Base-by-base conservation (phyloP, 768 basidiomycete species). In the Boletus rex-veris region DNA sequence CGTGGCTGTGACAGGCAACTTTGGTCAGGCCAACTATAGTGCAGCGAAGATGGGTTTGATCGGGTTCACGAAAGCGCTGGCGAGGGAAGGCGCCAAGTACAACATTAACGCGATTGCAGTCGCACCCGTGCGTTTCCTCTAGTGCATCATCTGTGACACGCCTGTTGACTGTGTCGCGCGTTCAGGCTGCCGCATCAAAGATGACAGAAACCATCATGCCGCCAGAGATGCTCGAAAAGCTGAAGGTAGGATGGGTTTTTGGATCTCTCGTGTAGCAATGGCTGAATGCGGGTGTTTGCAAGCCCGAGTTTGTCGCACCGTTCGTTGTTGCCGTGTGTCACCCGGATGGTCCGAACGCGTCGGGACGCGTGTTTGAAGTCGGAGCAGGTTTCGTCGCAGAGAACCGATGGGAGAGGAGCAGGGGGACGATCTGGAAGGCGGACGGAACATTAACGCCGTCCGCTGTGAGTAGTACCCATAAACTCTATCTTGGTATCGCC, bases 131-230 rank as follows among this genome's bases (percentile, higher is more conserved):
- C 18, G 87, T 72, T 14, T 12, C 42, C 9, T 33, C 4, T 10
- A 35, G 12, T 48, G 21, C 30, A 15, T 37, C 21, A 24, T 8
- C 24, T 14, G 24, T 50, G 43, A 24, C 18, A 30, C 3, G 35
- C 18, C 38, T 45, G 33, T 37, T 51, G 30, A 57, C 45, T 40
- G 21, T 14, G 12, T 30, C 11, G 14, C 19, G 31, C 15, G 9
- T 3, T 8, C 24, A 60, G 92, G 86, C 91, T 55, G 96, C 96
- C n/a, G 96, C 95, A 1, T 96, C 93, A 4, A 81, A 82, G 3
- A 98, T 98, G 96, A 97, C 94, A 3, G 94, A 87, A 64, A 97
- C 93, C 0, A 77, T 95, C 61, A 91, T 98, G 89, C 90, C 96
- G 9, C 87, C 89, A 18, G 96, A 98, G 52, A 85, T 97, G 81